A percentile compares a stretch with the other conserved stretches of the same genome.
Evolutionary conservation across 305 asterid genomes (phyloP).

Genomic region (Fraxinus albicans): DNA sequence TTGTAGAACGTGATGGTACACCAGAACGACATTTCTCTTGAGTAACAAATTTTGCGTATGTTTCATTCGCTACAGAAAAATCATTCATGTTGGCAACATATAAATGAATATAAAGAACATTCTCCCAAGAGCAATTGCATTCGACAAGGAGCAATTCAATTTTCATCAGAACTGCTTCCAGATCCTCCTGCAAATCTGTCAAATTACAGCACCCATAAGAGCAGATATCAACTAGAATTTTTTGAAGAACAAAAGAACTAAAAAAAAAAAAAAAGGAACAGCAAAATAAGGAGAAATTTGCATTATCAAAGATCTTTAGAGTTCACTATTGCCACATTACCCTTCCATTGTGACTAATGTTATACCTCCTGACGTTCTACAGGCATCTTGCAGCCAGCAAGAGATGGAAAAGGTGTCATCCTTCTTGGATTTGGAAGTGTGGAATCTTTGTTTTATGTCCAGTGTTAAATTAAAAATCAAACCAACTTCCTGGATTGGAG

Average conservation of each 20-base stretch:
- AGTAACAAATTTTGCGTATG: slow-evolving; percentile 74
- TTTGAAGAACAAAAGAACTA: neutral
- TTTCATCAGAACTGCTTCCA: slow-evolving; percentile 57
- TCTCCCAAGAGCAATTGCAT: slow-evolving; percentile 75
- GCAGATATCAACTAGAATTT: neutral
- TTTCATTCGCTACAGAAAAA: slow-evolving; percentile 68
- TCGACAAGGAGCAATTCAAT: slow-evolving; percentile 60
- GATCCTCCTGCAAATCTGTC: slow-evolving; percentile 68
- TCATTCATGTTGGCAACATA: slow-evolving; percentile 77
- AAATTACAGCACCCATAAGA: slow-evolving; percentile 24
- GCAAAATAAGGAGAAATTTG: slow-evolving; percentile 4
- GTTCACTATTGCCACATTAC: neutral
- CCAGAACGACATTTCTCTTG: slow-evolving; percentile 89
- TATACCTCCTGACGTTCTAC: slow-evolving; percentile 61
- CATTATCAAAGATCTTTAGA: slow-evolving; percentile 5
- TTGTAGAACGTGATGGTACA: slow-evolving; percentile 91
- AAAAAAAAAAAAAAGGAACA: neutral
- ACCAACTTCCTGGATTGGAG: slow-evolving; percentile 27
- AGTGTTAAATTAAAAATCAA: slow-evolving; percentile 29
- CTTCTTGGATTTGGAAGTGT: slow-evolving; percentile 54
- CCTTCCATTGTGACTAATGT: slow-evolving; percentile 10
- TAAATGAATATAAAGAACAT: slow-evolving; percentile 81
- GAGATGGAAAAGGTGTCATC: slow-evolving; percentile 59
- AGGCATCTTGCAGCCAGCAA: slow-evolving; percentile 75
- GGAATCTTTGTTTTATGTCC: slow-evolving; percentile 40